These are phyloP conservation scores for Colletotrichum tropicicola DNA, from an alignment of 2,329 filamentous ascomycete genomes.

Conservation along the genomic window DNA sequence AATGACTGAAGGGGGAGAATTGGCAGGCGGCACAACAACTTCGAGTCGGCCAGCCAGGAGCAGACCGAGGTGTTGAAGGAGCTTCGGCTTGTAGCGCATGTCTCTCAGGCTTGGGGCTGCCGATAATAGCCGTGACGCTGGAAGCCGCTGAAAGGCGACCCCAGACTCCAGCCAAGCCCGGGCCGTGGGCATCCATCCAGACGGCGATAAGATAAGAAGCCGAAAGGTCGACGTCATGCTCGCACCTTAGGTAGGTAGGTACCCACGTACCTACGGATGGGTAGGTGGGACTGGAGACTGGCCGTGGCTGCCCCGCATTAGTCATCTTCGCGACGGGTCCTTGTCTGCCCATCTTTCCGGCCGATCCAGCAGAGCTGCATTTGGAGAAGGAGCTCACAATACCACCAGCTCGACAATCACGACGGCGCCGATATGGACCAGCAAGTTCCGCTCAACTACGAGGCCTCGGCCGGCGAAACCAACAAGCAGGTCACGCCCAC, in stretches of 20 bases:
- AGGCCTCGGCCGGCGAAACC: slow-evolving; percentile 77
- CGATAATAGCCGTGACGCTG: slow-evolving; percentile 26
- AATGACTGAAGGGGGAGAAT: neutral
- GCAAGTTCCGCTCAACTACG: slow-evolving; percentile 77
- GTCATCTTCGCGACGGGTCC: slow-evolving; percentile 4
- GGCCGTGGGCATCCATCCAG: neutral
- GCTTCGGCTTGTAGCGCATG: slow-evolving; percentile 12
- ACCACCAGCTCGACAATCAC: slow-evolving; percentile 8
- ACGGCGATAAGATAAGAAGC: slow-evolving; percentile 16
- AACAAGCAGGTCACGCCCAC: slow-evolving; percentile 74
- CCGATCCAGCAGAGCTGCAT: neutral
- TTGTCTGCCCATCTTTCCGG: slow-evolving; percentile 12
- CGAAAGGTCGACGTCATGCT: slow-evolving; percentile 22
- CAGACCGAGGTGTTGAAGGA: slow-evolving; percentile 25
- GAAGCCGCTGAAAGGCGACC: slow-evolving; percentile 27
- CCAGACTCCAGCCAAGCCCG: slow-evolving; percentile 6
- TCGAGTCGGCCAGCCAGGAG: neutral
- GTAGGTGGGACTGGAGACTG: neutral
- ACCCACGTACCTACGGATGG: no score
- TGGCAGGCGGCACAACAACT: neutral
- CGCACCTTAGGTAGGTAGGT: no score
- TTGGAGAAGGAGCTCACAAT: slow-evolving; percentile 14
- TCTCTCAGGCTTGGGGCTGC: slow-evolving; percentile 4
- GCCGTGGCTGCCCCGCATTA: slow-evolving; percentile 20
- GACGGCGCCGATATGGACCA: slow-evolving; percentile 59